Conservation (phyloP, 75 land plant species). For the Picea glauca region DNA sequence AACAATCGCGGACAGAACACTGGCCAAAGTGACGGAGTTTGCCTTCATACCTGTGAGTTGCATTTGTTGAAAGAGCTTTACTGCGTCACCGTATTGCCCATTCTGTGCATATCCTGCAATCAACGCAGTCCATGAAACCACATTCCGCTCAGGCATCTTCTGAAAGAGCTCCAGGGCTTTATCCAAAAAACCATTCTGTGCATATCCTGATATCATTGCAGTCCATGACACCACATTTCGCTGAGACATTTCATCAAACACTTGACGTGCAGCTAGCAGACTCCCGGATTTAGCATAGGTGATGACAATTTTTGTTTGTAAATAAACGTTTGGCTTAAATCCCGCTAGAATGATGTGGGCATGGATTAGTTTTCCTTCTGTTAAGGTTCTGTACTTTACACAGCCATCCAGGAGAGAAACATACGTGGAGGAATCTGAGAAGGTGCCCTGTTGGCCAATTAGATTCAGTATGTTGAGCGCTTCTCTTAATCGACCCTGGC, state of each 20-base stretch:
- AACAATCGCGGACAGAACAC: slow-evolving; percentile 31
- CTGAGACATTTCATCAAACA: slow-evolving; percentile 18
- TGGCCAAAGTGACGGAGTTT: slow-evolving; percentile 28
- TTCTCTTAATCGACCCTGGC: no score
- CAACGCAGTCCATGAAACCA: slow-evolving; percentile 24
- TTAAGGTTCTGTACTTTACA: neutral
- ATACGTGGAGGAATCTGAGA: neutral
- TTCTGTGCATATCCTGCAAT: slow-evolving; percentile 33
- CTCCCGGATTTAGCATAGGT: slow-evolving; percentile 9
- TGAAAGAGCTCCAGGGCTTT: slow-evolving; percentile 24
- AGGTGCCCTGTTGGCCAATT: neutral
- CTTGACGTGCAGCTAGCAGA: slow-evolving; percentile 11
- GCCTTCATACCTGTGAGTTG: slow-evolving; percentile 20
- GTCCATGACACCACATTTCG: slow-evolving; percentile 29
- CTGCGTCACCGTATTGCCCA: slow-evolving; percentile 18
- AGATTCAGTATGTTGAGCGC: no score
- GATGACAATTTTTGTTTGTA: slow-evolving; percentile 14
- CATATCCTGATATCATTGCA: slow-evolving; percentile 33
- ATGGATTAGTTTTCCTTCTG: slow-evolving; percentile 14
- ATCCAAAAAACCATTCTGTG: slow-evolving; percentile 24
- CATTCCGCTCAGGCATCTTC: slow-evolving; percentile 26
- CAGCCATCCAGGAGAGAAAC: slow-evolving; percentile 1
- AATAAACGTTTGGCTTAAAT: slow-evolving; percentile 8
- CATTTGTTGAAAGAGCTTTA: slow-evolving; percentile 31
- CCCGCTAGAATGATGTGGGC: slow-evolving; percentile 17